These are phyloP conservation scores for Pythium brachiatum DNA, from an alignment of 352 stramenopile species.

Conservation along the genomic window DNA sequence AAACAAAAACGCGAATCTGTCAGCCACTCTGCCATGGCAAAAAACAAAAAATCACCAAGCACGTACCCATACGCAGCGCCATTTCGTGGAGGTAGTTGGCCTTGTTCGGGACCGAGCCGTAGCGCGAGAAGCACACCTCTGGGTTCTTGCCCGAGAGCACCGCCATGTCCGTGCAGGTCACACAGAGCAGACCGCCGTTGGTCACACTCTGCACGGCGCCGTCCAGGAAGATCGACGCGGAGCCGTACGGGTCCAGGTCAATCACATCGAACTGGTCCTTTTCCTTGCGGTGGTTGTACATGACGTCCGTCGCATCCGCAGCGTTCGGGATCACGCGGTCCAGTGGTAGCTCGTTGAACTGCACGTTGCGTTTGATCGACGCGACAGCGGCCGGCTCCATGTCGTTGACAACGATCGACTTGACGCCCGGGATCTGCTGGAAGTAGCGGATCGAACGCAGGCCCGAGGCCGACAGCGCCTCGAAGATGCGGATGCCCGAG, in stretches of 20 bases:
- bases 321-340: conserved; percentile 85
- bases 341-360: conserved; percentile 82
- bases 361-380: conserved; percentile 94
- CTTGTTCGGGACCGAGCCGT: conserved; percentile 84
- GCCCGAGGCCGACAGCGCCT: conserved; percentile 97
- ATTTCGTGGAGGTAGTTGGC: conserved; percentile 88
- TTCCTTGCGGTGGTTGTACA: conserved; percentile 85
- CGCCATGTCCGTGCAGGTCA: conserved; percentile 99
- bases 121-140: conserved; percentile 88
- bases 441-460: conserved; percentile 99
- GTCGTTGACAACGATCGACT: conserved; percentile 99
- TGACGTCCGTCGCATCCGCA: conserved; percentile 84
- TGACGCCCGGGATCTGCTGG: conserved; percentile 97
- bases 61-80: conserved; percentile 77
- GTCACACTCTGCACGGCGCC: conserved; percentile 94
- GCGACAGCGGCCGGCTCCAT: conserved; percentile 96
- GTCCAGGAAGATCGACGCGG: conserved; percentile 98
- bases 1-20: neutral
- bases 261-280: conserved; percentile 98
- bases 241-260: conserved; percentile 99
- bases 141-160: conserved; percentile 88
- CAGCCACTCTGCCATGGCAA: neutral
- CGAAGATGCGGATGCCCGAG: conserved; percentile 96
- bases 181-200: conserved; percentile 96
- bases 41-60: neutral